phyloP scores from a whole-genome alignment of 1,284 basidiomycete genomes.

The Flammula alnicola region DNA sequence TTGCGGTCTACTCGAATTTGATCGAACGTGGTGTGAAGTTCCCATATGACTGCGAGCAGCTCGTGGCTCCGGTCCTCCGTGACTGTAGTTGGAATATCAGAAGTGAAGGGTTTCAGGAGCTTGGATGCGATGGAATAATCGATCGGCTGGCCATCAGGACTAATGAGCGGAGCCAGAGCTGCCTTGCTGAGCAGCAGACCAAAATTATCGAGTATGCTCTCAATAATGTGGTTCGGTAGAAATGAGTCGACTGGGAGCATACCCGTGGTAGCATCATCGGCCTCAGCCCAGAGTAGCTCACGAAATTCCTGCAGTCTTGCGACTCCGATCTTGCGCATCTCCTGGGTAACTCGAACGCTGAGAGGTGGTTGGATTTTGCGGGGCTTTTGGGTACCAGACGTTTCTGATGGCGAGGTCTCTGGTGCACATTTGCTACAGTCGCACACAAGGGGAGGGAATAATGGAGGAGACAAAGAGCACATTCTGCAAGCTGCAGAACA shows the following conservation, averaged over 20 bases:
- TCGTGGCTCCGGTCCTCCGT: no score
- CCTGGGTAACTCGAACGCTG: conserved; percentile 11
- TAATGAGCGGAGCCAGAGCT: conserved; percentile 2
- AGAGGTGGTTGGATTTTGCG: conserved; percentile 12
- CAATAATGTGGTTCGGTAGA: conserved; percentile 12
- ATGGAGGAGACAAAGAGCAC: conserved; percentile 3
- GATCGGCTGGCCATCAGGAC: no score
- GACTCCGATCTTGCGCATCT: conserved; percentile 7
- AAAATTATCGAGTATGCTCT: conserved; percentile 7
- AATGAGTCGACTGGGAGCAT: conserved; percentile 17
- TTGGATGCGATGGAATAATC: not conserved
- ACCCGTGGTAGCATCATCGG: conserved; percentile 14
- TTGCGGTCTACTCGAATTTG: no score
- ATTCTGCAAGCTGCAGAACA: conserved; percentile 1
- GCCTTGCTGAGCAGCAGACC: conserved; percentile 7
- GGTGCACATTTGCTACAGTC: not conserved
- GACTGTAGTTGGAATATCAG: no score
- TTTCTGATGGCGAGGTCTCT: no score
- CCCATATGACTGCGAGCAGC: no score
- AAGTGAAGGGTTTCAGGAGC: conserved; percentile 1
- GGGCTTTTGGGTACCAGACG: not conserved
- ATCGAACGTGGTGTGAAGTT: no score
- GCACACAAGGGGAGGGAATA: not conserved
- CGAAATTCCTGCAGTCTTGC: conserved; percentile 1
- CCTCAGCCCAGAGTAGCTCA: conserved; percentile 6